Evolutionary conservation across 106 monocot species (phyloP), one percentile per base, ranked within the genome.

Genomic region (Dendrobium nobile): DNA sequence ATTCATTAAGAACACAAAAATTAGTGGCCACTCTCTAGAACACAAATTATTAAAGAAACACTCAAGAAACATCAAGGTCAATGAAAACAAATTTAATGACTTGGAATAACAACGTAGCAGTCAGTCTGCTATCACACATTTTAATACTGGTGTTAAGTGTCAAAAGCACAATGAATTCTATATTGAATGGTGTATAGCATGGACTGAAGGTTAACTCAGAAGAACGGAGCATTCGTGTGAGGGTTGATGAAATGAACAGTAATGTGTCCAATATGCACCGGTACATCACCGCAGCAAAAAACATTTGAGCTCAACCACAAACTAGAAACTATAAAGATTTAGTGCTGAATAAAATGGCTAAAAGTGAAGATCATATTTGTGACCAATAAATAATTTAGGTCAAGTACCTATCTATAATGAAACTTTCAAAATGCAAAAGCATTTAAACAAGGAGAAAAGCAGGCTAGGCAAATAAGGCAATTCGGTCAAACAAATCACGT

Each of bases 81-180:
- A 61, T 4, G 7, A 22, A 61, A 61, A 22, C 22, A 8, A 19
- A 61, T 22, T 61, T 61, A 61, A 22, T 61, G 61, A 61, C 61
- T 61, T 61, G 61, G 61, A 61, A 61, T 61, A 61, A 13, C 61
- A 61, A 61, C 7, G n/a, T 61, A 61, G 61, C 61, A 61, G 61
- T 61, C 61, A 22, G n/a, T 8, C 19, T 3, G 61, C 4, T 61
- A 61, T 61, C 61, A 61, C n/a, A 20, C 61, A 61, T 61, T 61
- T 61, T 61, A 22, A 61, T 61, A 61, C 4, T 2, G 61, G 22
- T 22, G 19, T 61, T 22, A 61, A 61, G 2, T 22, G 61, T 18
- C 61, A 61, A n/a, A 61, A 58, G 4, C 19, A 58, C 54, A 10
- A 51, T 15, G 51, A 51, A 51, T 51, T 10, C 51, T 51, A 15